Base-by-base conservation (phyloP, 352 stramenopile species). In the Phytophthora foliorum region DNA sequence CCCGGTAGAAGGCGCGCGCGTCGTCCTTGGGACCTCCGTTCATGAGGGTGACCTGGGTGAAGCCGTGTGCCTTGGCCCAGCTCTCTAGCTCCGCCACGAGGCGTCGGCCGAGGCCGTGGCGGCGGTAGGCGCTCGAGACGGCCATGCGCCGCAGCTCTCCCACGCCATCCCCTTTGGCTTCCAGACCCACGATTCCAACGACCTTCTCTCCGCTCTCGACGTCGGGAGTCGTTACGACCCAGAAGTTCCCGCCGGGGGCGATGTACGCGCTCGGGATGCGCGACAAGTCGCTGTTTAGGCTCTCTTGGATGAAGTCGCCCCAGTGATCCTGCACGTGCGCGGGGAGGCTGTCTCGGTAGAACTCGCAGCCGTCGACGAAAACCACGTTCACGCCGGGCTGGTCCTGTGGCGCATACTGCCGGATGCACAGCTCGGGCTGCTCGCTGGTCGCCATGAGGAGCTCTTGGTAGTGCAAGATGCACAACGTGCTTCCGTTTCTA, bases 71-170 rank as follows among this genome's bases (percentile, higher is more conserved):
- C 38, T 60, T 72, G 17, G 75, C 77, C 77, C 77, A 88, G 7
- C 36, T 34, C 67, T 88, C 80, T 16, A 86, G 57, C 14, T 83
- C 72, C 11, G 48, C 31, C 19, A 88, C 72, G 2, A 88, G 64
- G 21, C 58, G 56, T 10, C 72, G 74, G 10, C 73, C 81, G 32
- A 89, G 39, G 0, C 81, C 81, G 27, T 73, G 66, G 17, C 74
- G 74, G 8, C 77, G 77, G 56, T 74, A 84, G 16, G 49, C 64
- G 21, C 48, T 58, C 3, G 67, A 70, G 27, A 88, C 67, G 4
- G 78, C 75, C 69, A 89, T 80, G 32, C 81, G 78, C 3, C 81
- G 64, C 44, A 89, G 57, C 58, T 89, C 78, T 25, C 72, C 77
- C 9, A 63, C 52, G 3, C 50, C 55, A n/a, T 77, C 57, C 0